Conservation (phyloP, 2,329 filamentous ascomycete species). For the Grosmannia penicillata region DNA sequence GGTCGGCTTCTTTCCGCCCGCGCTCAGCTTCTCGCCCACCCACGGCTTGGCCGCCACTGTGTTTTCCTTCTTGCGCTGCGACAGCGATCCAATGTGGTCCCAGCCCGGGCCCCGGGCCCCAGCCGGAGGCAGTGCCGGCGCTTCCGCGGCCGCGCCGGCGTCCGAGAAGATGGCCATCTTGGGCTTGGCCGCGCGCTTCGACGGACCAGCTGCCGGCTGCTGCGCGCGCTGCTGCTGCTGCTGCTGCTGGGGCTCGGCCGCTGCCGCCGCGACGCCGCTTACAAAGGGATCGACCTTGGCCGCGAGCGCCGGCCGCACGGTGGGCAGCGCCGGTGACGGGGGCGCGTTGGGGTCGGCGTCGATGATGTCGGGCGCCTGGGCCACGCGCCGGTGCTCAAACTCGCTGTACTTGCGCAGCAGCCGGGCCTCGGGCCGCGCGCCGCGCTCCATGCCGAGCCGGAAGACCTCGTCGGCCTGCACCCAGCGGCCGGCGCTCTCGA, state of each 20-base stretch:
- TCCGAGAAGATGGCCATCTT: slow-evolving; percentile 93
- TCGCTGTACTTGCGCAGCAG: slow-evolving; percentile 82
- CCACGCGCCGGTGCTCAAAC: slow-evolving; percentile 62
- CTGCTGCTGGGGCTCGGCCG: slow-evolving; percentile 50
- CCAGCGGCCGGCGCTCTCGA: slow-evolving; percentile 75
- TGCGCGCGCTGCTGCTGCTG: slow-evolving; percentile 6
- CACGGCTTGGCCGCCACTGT: slow-evolving; percentile 72
- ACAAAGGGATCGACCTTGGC: slow-evolving; percentile 77
- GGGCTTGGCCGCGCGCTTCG: slow-evolving; percentile 42
- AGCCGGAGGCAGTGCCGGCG: slow-evolving; percentile 39
- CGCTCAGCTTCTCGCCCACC: slow-evolving; percentile 82
- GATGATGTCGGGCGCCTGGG: slow-evolving; percentile 40
- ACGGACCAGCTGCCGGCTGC: slow-evolving; percentile 27
- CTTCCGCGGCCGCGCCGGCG: slow-evolving; percentile 40
- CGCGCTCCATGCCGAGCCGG: slow-evolving; percentile 72
- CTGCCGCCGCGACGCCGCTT: slow-evolving; percentile 32
- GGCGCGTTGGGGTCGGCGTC: slow-evolving; percentile 35
- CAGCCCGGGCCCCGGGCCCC: slow-evolving; percentile 55
- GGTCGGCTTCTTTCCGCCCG: slow-evolving; percentile 64
- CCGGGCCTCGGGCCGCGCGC: slow-evolving; percentile 68
- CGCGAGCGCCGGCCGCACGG: slow-evolving; percentile 66
- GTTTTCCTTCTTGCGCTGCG: slow-evolving; percentile 91
- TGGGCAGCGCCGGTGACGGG: slow-evolving; percentile 74
- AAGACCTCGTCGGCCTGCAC: slow-evolving; percentile 90
- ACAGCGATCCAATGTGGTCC: slow-evolving; percentile 79